Base-by-base conservation (phyloP, 106 monocot genomes). In the Phalaenopsis aphrodite region DNA sequence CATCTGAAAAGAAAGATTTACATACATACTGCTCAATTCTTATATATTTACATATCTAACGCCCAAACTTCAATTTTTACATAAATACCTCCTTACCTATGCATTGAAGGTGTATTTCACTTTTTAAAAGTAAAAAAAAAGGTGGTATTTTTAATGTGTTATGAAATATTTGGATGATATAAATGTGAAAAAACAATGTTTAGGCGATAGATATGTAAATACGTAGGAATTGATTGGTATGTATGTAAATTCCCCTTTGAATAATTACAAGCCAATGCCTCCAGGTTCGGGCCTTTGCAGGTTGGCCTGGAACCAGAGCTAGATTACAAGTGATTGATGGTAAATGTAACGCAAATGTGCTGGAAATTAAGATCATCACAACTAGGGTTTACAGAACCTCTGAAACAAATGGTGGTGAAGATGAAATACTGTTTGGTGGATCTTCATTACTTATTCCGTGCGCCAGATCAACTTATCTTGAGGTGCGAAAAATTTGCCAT, bases 221-320 rank as follows among this genome's bases (percentile, higher is more conserved):
- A 30, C 30, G 0, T 30, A 30, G 30, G 30, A 30, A 30, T 30
- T 30, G 30, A 0, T 30, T 30, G 30, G 30, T 30, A 30, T 30
- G 30, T 30, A 30, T 30, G 30, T 30, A 30, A 30, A 30, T 30
- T 30, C 30, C 30, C 30, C 30, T 30, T 43, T 18, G 56, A 68
- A 57, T 24, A 39, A 67, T 71, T 83, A 85, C 74, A 65, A 85
- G 65, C 84, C 82, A 23, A 89, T 77, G 84, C 77, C 75, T 92
- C 42, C 80, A 94, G 98, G 93, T 99, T 80, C 88, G 98, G 17
- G 98, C 98, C 49, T 99, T 99, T 83, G 80, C 98, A 91, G 98
- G 93, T 76, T 99, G 98, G 98, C 98, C 98, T 52, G 94, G 98
- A 80, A 99, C 98, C 41, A 85, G 93, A 57, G 83, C 93, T 23